Evolutionary conservation across 2,329 filamentous ascomycete genomes (phyloP), one percentile per base, ranked within the genome.

Genomic region (Arthroderma uncinatum): DNA sequence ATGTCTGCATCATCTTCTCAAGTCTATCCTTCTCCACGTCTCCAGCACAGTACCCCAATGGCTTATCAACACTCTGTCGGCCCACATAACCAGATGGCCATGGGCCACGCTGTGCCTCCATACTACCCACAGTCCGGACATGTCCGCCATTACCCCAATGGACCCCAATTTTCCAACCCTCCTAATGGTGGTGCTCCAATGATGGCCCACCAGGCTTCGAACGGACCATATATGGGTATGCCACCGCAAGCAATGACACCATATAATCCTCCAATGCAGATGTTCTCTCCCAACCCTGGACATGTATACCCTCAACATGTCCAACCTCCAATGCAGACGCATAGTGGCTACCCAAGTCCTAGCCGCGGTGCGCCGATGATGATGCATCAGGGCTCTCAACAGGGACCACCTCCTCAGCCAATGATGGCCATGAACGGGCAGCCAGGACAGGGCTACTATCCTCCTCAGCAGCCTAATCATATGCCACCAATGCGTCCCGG

Each of bases 321-420:
- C 48, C 71, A 71, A 19, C 72, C 76, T 61, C 74, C 75, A 39
- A 65, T 76, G 60, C 76, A 79, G 57, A 76, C 77, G 56, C 82
- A 85, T 19, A 87, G 82, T 44, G 89, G 89, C 14, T 95, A 88
- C 67, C 87, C 89, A n/a, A 96, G 92, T 68, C 92, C 92, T 0
- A 84, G 89, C 57, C 82, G 90, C 52, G 84, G 85, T 19, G 89
- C 93, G 10, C 85, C 89, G 1, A 89, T 94, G 84, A 97, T 97
- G 92, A 87, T 85, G 66, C 91, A 91, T 63, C 89, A 95, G 73
- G 89, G 89, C 57, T 96, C 91, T 28, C 92, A 96, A 67, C 91
- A 95, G 70, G 90, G 91, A 40, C 89, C 94, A 68, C 77, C 78
- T 57, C 77, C 78, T 52, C 76, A 83, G 76, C 65, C 82, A 77